phyloP scores from a whole-genome alignment of 2,329 filamentous ascomycete species.

The Venturia carpophila region DNA sequence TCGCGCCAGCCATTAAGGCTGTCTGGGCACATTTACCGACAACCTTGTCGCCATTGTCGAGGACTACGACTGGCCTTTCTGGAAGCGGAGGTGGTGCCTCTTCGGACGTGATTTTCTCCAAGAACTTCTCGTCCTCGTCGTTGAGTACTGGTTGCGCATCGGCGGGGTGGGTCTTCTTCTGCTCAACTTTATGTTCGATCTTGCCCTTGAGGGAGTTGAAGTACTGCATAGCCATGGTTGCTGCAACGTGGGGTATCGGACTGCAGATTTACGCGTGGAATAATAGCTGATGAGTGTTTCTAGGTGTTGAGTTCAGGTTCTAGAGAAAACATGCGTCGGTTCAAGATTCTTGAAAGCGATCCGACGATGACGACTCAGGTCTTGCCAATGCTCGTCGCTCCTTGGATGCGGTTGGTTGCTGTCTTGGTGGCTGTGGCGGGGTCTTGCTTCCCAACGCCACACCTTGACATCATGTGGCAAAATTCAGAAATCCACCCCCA shows the following conservation, averaged over 20 bases:
- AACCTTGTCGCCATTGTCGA: slow-evolving; percentile 30
- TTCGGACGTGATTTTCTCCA: slow-evolving; percentile 42
- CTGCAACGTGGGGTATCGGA: not conserved
- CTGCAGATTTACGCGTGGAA: not conserved
- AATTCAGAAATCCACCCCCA: too few relatives aligned
- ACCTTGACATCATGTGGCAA: slow-evolving; percentile 7
- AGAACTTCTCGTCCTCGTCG: slow-evolving; percentile 53
- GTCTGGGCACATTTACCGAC: slow-evolving; percentile 39
- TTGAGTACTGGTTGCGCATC: slow-evolving; percentile 42
- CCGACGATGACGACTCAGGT: not conserved
- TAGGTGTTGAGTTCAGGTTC: not conserved
- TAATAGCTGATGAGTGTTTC: not conserved
- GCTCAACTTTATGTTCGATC: slow-evolving; percentile 27
- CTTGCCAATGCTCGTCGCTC: not conserved
- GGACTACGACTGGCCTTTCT: slow-evolving; percentile 28
- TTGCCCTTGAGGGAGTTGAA: slow-evolving; percentile 16
- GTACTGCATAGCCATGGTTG: slow-evolving; percentile 13
- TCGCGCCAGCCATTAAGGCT: slow-evolving; percentile 38
- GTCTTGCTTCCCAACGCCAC: not conserved
- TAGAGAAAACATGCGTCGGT: not conserved
- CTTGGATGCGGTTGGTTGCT: not conserved
- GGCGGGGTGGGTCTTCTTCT: slow-evolving; percentile 21
- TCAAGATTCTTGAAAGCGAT: not conserved
- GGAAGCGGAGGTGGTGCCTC: slow-evolving; percentile 36
- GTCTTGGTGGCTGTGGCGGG: too few relatives aligned